Conservation (phyloP, 2,329 filamentous ascomycete species). For the Xylaria sp. region DNA sequence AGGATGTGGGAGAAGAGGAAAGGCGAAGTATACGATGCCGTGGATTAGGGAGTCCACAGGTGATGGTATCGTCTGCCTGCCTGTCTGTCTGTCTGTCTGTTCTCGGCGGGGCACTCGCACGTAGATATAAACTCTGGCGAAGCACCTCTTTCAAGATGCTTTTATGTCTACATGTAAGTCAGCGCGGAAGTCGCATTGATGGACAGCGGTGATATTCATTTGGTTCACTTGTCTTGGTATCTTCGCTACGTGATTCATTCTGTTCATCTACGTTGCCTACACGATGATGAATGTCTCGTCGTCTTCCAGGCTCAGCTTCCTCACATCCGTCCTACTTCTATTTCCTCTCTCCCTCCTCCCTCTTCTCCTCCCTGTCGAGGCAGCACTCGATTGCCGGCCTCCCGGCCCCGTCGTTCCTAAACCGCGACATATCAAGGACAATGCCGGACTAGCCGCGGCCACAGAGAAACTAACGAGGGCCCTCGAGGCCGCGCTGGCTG, state of each 20-base stretch:
- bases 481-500: conserved; percentile 5
- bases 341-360: background rate
- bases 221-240: too few relatives aligned
- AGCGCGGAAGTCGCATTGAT: too few relatives aligned
- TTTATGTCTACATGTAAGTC: too few relatives aligned
- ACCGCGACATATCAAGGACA: background rate
- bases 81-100: too few relatives aligned
- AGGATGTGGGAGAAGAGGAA: background rate
- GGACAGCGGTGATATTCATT: too few relatives aligned
- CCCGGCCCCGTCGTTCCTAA: conserved; percentile 15
- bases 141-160: too few relatives aligned
- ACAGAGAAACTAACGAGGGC: background rate
- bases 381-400: conserved; percentile 11
- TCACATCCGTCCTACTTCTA: background rate
- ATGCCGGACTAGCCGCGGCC: background rate
- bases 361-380: background rate
- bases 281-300: background rate
- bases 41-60: too few relatives aligned
- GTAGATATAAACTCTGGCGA: too few relatives aligned
- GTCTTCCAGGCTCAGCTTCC: background rate
- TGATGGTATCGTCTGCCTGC: too few relatives aligned
- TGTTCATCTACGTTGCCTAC: background rate
- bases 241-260: background rate
- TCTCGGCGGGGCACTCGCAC: too few relatives aligned
- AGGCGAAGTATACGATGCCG: background rate